Evolutionary conservation across 148 eudicot species (phyloP), one percentile per base, ranked within the genome.

Genomic region (Bassia scoparia): DNA sequence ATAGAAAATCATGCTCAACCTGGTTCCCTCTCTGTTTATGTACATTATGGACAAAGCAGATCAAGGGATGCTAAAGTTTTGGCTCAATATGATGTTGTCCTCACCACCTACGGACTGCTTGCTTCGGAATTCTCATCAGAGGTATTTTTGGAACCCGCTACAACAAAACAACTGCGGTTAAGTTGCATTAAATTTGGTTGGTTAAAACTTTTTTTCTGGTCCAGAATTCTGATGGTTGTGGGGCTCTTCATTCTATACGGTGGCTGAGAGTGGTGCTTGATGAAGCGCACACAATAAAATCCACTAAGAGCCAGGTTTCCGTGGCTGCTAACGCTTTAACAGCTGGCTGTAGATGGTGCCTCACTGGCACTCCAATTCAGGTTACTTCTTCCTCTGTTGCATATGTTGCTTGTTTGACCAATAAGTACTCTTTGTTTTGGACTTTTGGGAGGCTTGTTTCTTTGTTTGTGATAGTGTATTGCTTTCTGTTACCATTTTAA

Each of bases 341-440:
- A 72, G 99, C 99, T 61, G 96, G 89, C 61, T 78, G 92, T 60
- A 85, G 99, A 71, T 95, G 99, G 99, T 95, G 99, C 78, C 96
- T 95, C 80, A 95, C 97, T 67, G 99, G 99, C 55, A 95, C 98
- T 48, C 99, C 99, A 74, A 95, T 95, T 72, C 99, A 95, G 93
- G 99, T 95, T 44, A 70, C 61, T 53, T 72, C 10, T 60, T 34
- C 31, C 7, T 41, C 23, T 52, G 11, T 24, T 12, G 43, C 9
- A 21, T 27, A 33, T 49, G 48, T 14, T 31, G 24, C n/a, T 44
- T 35, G 31, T 15, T 26, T 74, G 34, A 30, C n/a, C 48, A 38
- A 1, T 15, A 68, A 27, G 5, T 37, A 37, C 43, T 37, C 43
- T 37, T 37, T 37, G 43, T 37, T 37, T 6, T 37, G 9, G n/a